Evolutionary conservation across 2,329 filamentous ascomycete genomes (phyloP), one percentile per base, ranked within the genome.

Genomic region (Colletotrichum noveboracense): DNA sequence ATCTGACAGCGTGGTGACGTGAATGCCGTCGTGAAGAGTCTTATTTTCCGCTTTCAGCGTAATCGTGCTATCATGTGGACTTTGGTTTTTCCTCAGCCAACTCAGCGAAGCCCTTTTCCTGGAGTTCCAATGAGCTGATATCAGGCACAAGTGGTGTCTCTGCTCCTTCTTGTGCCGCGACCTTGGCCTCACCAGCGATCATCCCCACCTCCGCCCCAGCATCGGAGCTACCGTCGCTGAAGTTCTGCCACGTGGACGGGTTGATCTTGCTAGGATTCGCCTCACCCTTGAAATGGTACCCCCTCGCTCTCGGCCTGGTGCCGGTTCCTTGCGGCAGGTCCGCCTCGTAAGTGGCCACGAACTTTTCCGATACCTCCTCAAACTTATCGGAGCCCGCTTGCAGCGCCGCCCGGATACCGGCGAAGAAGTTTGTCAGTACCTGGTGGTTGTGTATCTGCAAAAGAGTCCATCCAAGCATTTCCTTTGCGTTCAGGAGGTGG

Each of bases 381-480:
- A 98, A 98, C 0, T 83, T 86, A 2, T 86, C 84, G 0, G 86
- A 80, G 26, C 93, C 90, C 4, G 87, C 79, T 34, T 91, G 78
- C 8, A 98, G 93, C 71, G 92, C 92, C 3, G 84, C 82, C 24
- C 96, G 92, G 8, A 98, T 87, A 0, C 88, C 90, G 0, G 87
- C 84, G 83, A 98, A 98, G 86, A 98, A 98, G 0, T 86, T 80
- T 61, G 91, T 89, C 69, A 98, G 84, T 9, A 94, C 86, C 76
- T 93, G 89, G 82, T 97, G 93, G 83, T 99, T 99, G 86, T 99
- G 97, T 5, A 98, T 90, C 83, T 98, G 96, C 9, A 99, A 88
- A 9, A 99, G 89, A 0, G 94, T 94, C 97, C 97, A 99, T 28
- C 94, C 96, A 6, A 98, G 91, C 97, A 99, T 98, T 85, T 99